Conservation (phyloP, 2,329 filamentous ascomycete genomes). For the Incumbomyces delicatus region DNA sequence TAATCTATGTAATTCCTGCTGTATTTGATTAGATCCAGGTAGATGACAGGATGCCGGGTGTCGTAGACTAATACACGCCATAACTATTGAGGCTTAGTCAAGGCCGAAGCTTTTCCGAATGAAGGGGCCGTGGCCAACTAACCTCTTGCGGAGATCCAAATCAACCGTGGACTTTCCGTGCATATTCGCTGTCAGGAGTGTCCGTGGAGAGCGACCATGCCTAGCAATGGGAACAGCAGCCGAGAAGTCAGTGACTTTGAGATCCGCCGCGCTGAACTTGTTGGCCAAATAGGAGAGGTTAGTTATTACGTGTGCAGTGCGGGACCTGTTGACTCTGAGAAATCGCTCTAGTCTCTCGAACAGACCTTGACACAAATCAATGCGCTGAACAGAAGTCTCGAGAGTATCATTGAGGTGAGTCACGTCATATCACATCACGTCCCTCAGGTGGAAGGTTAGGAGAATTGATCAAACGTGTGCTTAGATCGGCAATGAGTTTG, state of each 20-base stretch:
- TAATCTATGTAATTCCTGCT: too few species aligned
- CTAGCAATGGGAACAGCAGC: background rate
- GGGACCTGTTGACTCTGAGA: too few species aligned
- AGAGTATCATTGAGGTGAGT: constrained; percentile 76
- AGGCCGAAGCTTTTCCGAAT: too few species aligned
- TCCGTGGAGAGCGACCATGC: background rate
- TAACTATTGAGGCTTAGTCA: too few species aligned
- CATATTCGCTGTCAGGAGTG: too few species aligned
- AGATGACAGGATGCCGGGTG: too few species aligned
- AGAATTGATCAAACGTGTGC: background rate
- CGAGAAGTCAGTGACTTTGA: constrained; percentile 22
- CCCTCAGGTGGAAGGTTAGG: background rate
- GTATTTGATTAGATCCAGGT: too few species aligned
- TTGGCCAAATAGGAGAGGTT: constrained; percentile 20
- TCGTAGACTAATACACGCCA: too few species aligned
- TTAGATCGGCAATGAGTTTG: constrained; percentile 88
- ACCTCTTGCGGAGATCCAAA: background rate
- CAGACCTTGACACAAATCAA: constrained; percentile 93
- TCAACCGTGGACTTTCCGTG: too few species aligned
- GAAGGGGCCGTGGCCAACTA: too few species aligned
- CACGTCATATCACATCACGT: constrained; percentile 10
- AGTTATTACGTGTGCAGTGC: too few species aligned
- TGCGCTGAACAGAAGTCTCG: constrained; percentile 81
- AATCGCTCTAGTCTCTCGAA: constrained; percentile 55
- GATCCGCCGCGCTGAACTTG: constrained; percentile 22